Base-by-base conservation (phyloP, 148 eudicot species). In the Bassia scoparia region DNA sequence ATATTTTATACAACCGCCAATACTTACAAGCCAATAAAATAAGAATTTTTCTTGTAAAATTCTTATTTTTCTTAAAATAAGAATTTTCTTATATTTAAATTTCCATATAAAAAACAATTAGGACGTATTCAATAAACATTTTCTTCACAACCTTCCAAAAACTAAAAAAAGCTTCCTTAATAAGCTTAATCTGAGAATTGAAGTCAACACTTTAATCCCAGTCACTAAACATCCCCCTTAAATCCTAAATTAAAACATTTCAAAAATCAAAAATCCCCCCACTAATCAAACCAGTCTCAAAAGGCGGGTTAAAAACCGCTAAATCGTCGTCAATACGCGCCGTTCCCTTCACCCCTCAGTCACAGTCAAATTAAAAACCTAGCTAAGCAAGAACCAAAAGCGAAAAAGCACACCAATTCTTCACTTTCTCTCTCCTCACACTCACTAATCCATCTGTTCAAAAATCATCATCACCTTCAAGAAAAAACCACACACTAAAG, bases 391-490 rank as follows among this genome's bases (percentile, higher is more conserved):
- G 17, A 38, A 26, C 34, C 21, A 0, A 6, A 46, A 27, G 0
- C 31, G 26, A 67, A 67, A 75, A 48, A 71, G 34, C 34, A 68
- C 49, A 50, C 56, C 49, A 68, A 68, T 26, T 56, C 37, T 5
- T 13, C 33, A 20, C 33, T 46, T 41, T 46, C 27, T 34, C 4
- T 52, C 17, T 26, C 33, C 53, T 12, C 49, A 26, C 2, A 64
- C 26, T 18, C 71, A 62, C 16, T 14, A 2, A 6, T 31, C 23
- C 55, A 18, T 7, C 16, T 56, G 24, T 43, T 56, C 29, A 68
- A 27, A 7, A 67, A 68, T 18, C 6, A 68, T 50, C 68, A 72
- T 34, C 69, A 73, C 34, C 34, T 24, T 50, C 68, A 65, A 18
- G 43, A 73, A 74, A 74, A 74, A 48, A 29, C 20, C 35, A 48